Evolutionary conservation across 331 rosid species (phyloP).

Genomic region (Quercus tomentella): DNA sequence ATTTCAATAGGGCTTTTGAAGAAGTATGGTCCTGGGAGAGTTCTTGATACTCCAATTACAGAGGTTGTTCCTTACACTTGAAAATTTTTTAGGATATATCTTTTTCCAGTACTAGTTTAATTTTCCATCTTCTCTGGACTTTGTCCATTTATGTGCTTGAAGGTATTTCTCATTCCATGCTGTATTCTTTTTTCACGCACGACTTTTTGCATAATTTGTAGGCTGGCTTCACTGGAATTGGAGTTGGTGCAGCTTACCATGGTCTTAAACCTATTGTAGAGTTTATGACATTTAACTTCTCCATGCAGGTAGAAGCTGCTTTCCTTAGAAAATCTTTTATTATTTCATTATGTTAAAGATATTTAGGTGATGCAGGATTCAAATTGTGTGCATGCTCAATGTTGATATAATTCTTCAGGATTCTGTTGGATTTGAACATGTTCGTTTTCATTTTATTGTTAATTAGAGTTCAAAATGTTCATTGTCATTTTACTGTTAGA

Average conservation of each 20-base stretch:
- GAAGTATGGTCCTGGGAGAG: constrained; percentile 97
- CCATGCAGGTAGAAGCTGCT: constrained; percentile 80
- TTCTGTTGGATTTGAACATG: too few species aligned
- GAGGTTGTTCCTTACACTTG: constrained; percentile 60
- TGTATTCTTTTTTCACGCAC: too few species aligned
- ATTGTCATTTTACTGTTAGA: too few species aligned
- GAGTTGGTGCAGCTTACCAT: constrained; percentile 97
- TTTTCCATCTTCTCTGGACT: too few species aligned
- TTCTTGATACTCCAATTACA: constrained; percentile 94
- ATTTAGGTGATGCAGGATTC: too few species aligned
- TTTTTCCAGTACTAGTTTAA: too few species aligned
- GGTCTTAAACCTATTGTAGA: constrained; percentile 89
- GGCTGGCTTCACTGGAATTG: constrained; percentile 99
- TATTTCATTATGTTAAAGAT: neutral
- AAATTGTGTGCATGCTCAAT: too few species aligned
- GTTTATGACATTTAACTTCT: constrained; percentile 98
- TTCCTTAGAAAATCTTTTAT: neutral
- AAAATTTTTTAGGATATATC: neutral
- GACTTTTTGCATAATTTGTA: constrained; percentile 30
- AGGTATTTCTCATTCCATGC: too few species aligned
- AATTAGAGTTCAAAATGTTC: too few species aligned
- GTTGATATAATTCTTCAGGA: too few species aligned
- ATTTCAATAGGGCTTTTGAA: constrained; percentile 86
- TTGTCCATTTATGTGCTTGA: constrained; percentile 5
- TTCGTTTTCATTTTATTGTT: too few species aligned